Conservation (phyloP, 306 rosid species). For the Aeschynomene evenia region DNA sequence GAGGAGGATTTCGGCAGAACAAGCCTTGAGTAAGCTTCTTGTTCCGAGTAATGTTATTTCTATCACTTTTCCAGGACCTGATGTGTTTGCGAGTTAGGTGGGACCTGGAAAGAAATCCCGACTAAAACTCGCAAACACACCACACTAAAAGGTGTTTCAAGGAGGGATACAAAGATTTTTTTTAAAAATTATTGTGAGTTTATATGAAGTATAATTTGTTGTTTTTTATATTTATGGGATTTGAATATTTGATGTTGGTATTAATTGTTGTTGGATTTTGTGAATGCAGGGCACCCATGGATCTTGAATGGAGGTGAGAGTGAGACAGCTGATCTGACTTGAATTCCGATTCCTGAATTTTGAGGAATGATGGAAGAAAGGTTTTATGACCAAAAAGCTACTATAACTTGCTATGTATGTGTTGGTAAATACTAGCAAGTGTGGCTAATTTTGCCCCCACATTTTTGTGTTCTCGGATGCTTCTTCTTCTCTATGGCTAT, state of each 20-base stretch:
- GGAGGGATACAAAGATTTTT: too few species aligned
- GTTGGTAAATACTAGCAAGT: neutral
- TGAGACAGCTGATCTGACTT: constrained; percentile 31
- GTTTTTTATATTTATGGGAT: neutral
- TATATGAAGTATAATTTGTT: too few species aligned
- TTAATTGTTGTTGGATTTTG: neutral
- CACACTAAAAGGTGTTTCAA: too few species aligned
- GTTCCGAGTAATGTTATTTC: too few species aligned
- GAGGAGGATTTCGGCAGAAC: constrained; percentile 70
- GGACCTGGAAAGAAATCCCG: too few species aligned
- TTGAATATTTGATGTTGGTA: neutral
- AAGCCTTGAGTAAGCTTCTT: constrained; percentile 64
- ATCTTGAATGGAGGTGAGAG: constrained; percentile 72
- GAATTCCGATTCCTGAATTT: neutral
- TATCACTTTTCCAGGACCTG: too few species aligned
- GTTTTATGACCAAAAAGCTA: neutral
- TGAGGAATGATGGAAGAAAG: neutral
- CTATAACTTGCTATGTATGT: neutral
- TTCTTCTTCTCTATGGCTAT: neutral
- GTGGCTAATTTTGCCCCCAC: constrained; percentile 18
- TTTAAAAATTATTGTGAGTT: too few species aligned
- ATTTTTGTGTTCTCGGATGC: neutral
- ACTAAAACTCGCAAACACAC: too few species aligned
- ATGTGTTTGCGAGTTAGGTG: too few species aligned
- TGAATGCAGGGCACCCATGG: constrained; percentile 74